Evolutionary conservation across 2,329 filamentous ascomycete genomes (phyloP), one percentile per base, ranked within the genome.

Genomic region (Diaporthe longicolla): DNA sequence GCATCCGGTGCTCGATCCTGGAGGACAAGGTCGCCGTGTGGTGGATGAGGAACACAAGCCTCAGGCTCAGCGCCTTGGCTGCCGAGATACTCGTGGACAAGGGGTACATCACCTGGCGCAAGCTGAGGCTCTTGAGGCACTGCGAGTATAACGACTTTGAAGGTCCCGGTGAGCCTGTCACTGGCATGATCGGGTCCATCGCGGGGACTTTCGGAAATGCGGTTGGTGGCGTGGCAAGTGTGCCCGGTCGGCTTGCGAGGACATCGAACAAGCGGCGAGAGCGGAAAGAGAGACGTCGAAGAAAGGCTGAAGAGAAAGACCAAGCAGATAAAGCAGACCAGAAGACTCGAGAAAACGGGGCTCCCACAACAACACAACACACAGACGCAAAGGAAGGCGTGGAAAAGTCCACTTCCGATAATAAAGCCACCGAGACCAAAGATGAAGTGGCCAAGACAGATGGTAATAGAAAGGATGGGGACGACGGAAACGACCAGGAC

Each of bases 141-240:
- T 89, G 88, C 68, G 92, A 94, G 77, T 95, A 93, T 92, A 93
- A 94, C 77, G 93, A 94, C 78, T 94, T 94, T 78, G 92, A 93
- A 77, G 93, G 93, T 0, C 92, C 93, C 0, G 93, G 93, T 0
- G 93, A 94, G 79, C 93, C 93, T 0, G 84, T 95, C 17, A 93
- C 92, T 0, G 93, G 92, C 4, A 84, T 89, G 5, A 89, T 90
- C 45, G 89, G 90, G 15, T 92, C 91, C 0, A 77, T 94, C 6
- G 85, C 89, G n/a, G 86, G 87, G 4, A 90, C 89, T 0, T 79
- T 92, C 4, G 87, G 88, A 1, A 87, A 89, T 48, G 85, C 92
- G 1, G 89, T 92, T 35, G 85, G 87, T n/a, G 92, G 93, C 0
- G 83, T 93, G 21, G 91, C 89, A 0, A 87, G 89, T 68, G 89